Base-by-base conservation (phyloP, 2,329 filamentous ascomycete species). In the Raffaelea ambrosiae region DNA sequence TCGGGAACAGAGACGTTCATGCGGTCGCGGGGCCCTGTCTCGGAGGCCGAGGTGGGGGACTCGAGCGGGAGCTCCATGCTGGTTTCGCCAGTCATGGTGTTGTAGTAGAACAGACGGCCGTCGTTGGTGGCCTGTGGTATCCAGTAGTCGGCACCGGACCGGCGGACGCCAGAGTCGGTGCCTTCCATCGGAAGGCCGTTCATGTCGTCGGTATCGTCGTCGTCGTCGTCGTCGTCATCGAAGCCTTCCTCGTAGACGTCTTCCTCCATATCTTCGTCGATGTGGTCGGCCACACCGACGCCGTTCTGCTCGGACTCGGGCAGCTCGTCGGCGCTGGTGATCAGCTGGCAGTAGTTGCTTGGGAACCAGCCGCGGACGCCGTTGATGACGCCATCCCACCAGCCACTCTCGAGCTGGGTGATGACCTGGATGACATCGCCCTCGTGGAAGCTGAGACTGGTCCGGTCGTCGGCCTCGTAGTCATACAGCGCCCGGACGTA, bases 381-480 rank as follows among this genome's bases (percentile, higher is more conserved):
- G 61, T 96, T 93, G 64, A 98, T 95, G 48, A 98, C 88, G 43
- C 93, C 93, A 69, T 98, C 93, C 93, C 93, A 98, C 93, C 93
- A 98, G 48, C 93, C 93, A 60, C 90, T 97, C 66, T 98, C 93
- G 49, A 97, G 76, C 69, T 96, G 91, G 46, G 93, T 98, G 59
- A 98, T 91, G 58, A 98, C 93, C 69, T 97, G 91, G 59, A 98
- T 98, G 57, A 97, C 83, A 68, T 98, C 93, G 61, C 93, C 93
- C 65, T 95, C 86, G 59, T 88, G 88, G 67, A 98, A 98, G 69
- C 90, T 97, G 63, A 98, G 71, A 70, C 90, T 96, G 43, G 91
- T 97, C 59, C 88, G 83, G 68, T 98, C 93, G 69, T 98, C 91
- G 61, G 93, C 88, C 62, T 96, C 88, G 72, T 97, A 98, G 72